Evolutionary conservation across 1,139 yeast genomes (phyloP).

Genomic region (Eremothecium sinecaudum): DNA sequence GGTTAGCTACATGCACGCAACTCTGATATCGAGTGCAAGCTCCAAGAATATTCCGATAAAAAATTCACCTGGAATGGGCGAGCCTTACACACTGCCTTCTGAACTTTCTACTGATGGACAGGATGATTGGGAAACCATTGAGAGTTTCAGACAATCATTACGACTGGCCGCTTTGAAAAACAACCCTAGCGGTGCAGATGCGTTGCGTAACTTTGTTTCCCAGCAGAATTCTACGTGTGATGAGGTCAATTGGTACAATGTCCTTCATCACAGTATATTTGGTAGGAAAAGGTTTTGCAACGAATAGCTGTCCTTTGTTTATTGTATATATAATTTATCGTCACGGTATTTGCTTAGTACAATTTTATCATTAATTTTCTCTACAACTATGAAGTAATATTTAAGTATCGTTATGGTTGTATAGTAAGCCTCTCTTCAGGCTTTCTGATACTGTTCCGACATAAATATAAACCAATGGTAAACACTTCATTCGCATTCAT

Average conservation of each 20-base stretch:
- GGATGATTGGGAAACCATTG: constrained; percentile 8
- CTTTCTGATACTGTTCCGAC: no score
- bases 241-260: constrained; percentile 42
- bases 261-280: constrained; percentile 41
- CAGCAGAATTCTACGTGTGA: constrained; percentile 30
- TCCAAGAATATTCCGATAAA: not conserved
- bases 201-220: constrained; percentile 2
- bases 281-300: constrained; percentile 40
- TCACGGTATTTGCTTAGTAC: not conserved
- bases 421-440: no score
- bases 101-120: constrained; percentile 6
- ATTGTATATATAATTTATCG: constrained; percentile 1
- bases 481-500: no score
- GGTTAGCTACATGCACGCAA: not conserved
- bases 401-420: no score
- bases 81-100: not conserved
- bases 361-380: constrained; percentile 2
- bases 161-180: constrained; percentile 6
- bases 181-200: constrained; percentile 4
- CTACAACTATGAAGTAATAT: no score
- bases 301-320: constrained; percentile 1
- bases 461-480: no score
- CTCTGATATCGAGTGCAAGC: not conserved
- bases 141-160: constrained; percentile 7
- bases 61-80: not conserved